phyloP scores from a whole-genome alignment of 192 early-diverging fungal genomes.

The Thoreauomyces humboldtii region DNA sequence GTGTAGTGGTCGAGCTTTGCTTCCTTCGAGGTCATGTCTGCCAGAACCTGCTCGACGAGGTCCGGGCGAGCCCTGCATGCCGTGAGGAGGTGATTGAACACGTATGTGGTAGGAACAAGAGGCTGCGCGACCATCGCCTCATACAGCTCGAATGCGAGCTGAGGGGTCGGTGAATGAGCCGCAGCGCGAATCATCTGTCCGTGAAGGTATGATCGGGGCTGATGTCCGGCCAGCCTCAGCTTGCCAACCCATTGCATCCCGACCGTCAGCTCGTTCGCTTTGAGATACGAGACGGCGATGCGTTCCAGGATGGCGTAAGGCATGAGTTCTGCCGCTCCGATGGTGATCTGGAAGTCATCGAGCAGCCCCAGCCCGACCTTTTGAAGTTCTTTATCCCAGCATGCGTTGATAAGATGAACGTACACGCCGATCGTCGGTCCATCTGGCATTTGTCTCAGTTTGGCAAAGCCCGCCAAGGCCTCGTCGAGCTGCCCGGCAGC shows the following conservation, averaged over 20 bases:
- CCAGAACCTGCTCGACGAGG: not conserved
- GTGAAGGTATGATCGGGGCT: conserved; percentile 17
- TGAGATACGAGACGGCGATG: conserved; percentile 5
- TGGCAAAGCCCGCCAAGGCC: conserved; percentile 3
- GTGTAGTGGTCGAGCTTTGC: conserved; percentile 12
- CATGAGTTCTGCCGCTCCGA: not conserved
- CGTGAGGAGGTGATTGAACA: conserved; percentile 15
- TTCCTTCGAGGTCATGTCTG: not conserved
- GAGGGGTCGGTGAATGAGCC: not conserved
- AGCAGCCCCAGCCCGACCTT: not conserved
- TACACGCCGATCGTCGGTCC: conserved; percentile 10
- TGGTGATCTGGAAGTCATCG: too few relatives aligned
- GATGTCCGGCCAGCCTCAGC: not conserved
- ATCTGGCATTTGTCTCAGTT: not conserved
- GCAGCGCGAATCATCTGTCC: conserved; percentile 15
- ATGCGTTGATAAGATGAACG: conserved; percentile 5
- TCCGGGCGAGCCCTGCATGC: not conserved
- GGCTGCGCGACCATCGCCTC: conserved; percentile 5
- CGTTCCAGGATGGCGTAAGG: conserved; percentile 5
- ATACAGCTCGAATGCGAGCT: not conserved
- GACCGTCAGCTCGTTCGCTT: not conserved
- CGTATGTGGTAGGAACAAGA: not conserved
- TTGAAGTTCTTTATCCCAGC: not conserved
- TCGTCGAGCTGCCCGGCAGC: not conserved
- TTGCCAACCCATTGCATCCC: not conserved